phyloP scores from a whole-genome alignment of 495 filamentous ascomycete species.

The Trichoderma gamsii region DNA sequence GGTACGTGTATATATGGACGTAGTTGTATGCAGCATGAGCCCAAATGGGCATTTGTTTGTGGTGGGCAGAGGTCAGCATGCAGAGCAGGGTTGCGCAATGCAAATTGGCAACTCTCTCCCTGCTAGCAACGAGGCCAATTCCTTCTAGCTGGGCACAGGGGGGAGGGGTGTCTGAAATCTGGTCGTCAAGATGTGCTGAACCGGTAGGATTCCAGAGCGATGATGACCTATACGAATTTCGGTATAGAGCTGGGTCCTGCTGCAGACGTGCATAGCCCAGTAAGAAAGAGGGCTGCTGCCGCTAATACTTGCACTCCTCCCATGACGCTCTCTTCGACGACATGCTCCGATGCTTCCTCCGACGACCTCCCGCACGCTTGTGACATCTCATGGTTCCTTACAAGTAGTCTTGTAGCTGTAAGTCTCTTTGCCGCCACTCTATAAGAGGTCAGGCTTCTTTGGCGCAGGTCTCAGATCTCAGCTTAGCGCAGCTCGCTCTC shows the following conservation, averaged over 20 bases:
- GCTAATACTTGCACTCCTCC: constrained; percentile 2
- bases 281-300: neutral
- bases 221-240: neutral
- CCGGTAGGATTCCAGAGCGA: neutral
- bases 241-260: neutral
- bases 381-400: neutral
- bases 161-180: neutral
- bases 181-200: neutral
- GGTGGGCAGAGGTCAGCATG: neutral
- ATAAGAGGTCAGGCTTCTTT: neutral
- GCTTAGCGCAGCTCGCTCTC: neutral
- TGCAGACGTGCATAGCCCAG: too few species aligned
- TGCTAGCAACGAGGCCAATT: neutral
- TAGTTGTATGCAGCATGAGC: neutral
- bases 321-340: neutral
- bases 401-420: neutral
- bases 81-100: neutral
- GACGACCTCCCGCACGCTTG: too few species aligned
- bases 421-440: neutral
- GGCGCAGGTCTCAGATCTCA: neutral
- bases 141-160: neutral
- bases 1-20: neutral
- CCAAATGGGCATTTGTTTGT: neutral
- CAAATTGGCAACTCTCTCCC: neutral
- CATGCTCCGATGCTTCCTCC: too few species aligned